Evolutionary conservation across 2,329 filamentous ascomycete genomes (phyloP), one percentile per base, ranked within the genome.

Genomic region (Dothistroma pini): DNA sequence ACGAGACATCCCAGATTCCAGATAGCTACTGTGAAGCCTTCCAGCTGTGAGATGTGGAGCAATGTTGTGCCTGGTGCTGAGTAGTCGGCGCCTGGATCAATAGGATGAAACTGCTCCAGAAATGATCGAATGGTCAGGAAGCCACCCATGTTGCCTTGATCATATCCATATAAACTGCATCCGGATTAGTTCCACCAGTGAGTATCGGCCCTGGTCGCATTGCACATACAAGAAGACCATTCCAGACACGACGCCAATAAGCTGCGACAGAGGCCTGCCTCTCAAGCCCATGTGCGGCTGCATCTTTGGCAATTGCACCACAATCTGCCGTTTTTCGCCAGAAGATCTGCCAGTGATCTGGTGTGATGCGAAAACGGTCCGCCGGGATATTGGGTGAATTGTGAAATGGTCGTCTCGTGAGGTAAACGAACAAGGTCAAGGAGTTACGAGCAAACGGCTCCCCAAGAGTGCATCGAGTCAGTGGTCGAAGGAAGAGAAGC

Each of bases 81-180:
- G 51, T 53, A 53, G 31, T 53, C 51, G 47, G 71, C 70, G 16
- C 69, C 66, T 70, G 51, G 51, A 14, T 71, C 70, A 56, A 80
- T 76, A 51, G 75, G 59, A 4, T 76, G 77, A 53, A 80, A 79
- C 41, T 73, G 67, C 7, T 65, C 68, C 1, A 85, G 77, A 68
- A 89, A 90, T 10, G 81, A 80, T 22, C 81, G 76, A 69, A 93
- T 82, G 2, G 88, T 90, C 60, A 93, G 78, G 65, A 93, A 85
- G 32, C 72, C 70, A 50, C 70, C 73, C 35, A 74, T 68, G 35
- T 73, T 70, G 56, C 71, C 64, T 52, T 64, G 62, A 25, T 64
- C 62, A 32, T 60, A 64, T 38, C 62, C 62, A 54, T 64, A 60
- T 22, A 60, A 57, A 29, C 51, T 53, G 25, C 16, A 31, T 8